phyloP scores from a whole-genome alignment of 345 rosid species.

The Lagerstroemia speciosa region DNA sequence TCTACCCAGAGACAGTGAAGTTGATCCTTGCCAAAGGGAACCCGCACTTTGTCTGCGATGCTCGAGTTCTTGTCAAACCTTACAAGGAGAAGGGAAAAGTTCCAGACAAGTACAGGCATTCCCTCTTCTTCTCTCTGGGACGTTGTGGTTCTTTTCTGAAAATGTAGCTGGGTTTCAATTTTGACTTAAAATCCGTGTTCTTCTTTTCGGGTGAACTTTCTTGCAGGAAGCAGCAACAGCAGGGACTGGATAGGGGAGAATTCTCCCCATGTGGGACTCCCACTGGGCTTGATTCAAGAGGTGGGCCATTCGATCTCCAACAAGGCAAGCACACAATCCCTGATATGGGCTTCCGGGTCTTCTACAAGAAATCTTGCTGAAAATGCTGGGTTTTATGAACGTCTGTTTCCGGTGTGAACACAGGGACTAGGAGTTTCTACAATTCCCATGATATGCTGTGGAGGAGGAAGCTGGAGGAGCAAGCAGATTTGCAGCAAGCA shows the following conservation, averaged over 20 bases:
- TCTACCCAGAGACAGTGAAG: constrained; percentile 87
- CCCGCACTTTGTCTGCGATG: constrained; percentile 90
- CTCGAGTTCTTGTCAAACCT: constrained; percentile 87
- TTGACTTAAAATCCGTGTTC: not conserved
- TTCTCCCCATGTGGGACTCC: constrained; percentile 64
- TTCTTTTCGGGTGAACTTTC: not conserved
- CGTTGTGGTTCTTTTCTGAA: not conserved
- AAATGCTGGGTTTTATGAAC: not conserved
- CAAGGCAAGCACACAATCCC: constrained; percentile 28
- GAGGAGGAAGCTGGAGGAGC: constrained; percentile 74
- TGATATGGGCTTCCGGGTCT: not conserved
- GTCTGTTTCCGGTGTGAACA: not conserved
- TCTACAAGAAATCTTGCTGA: no score
- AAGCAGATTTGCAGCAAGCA: constrained; percentile 57
- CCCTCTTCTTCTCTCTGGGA: constrained; percentile 5
- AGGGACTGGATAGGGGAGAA: constrained; percentile 44
- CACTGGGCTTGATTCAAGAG: constrained; percentile 73
- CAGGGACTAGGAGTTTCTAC: constrained; percentile 61
- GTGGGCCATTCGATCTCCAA: constrained; percentile 36
- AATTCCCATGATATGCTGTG: constrained; percentile 55
- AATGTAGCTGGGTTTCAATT: not conserved
- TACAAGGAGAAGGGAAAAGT: constrained; percentile 96
- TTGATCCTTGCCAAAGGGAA: constrained; percentile 81
- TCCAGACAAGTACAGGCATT: constrained; percentile 75
- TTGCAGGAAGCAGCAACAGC: constrained; percentile 41